Base-by-base conservation (phyloP, 2,329 filamentous ascomycete genomes). In the Diaporthe ilicicola region DNA sequence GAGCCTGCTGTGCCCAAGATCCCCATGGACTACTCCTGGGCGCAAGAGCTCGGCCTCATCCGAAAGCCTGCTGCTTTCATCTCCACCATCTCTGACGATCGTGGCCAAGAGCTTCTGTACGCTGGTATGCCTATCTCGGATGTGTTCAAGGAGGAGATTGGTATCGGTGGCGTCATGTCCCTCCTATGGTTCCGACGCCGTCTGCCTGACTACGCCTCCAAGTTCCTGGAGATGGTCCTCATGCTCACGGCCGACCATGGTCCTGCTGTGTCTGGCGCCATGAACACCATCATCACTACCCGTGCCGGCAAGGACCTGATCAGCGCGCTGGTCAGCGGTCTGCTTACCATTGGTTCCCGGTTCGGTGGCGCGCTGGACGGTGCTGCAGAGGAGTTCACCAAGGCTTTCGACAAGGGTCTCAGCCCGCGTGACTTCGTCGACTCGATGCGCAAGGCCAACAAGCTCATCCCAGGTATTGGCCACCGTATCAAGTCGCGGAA, bases 221-320 rank as follows among this genome's bases (percentile, higher is more conserved):
- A 97, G 87, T 99, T 99, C 90, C 87, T 99, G 77, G 96, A 99
- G 89, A 99, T 99, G 96, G 96, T 99, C 76, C 95, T 99, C 83
- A 99, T 99, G 96, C 91, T 99, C 81, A 99, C 96, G 81, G 96
- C 96, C 78, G 96, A 99, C 82, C 96, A 99, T 91, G 96, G 96
- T 85, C 96, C 96, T 68, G 96, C 96, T 78, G 96, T 99, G 78
- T 99, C 96, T 78, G 96, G 96, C 90, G 96, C 96, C 84, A 99
- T 99, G 96, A 99, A 99, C 92, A 99, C 96, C 82, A 99, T 99
- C 83, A 98, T 99, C 83, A 99, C 96, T 74, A 99, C 96, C 72
- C 94, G 96, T 93, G 96, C 96, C 74, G 96, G 96, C 83, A 99
- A 99, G 90, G 96, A 99, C 82, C 87, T 99, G 77, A 98, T 99